Base-by-base conservation (phyloP, 1,284 basidiomycete species). In the Trametes polyzona region DNA sequence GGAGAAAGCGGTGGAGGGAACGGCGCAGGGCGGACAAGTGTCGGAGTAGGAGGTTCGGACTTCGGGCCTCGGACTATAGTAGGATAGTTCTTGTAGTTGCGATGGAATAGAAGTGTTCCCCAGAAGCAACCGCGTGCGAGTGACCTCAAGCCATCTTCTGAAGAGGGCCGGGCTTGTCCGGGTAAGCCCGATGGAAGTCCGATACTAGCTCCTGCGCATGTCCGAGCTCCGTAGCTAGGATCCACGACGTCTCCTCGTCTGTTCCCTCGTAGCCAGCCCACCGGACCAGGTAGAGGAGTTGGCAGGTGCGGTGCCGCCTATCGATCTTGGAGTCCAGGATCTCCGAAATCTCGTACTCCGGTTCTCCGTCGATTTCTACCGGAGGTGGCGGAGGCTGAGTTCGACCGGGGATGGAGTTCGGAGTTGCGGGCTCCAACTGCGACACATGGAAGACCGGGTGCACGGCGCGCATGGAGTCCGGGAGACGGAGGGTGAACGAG, bases 281-380 rank as follows among this genome's bases (percentile, higher is more conserved):
- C 2, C 19, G 27, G 29, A 46, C 43, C 5, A 46, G 17, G 24
- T 43, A 43, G 23, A 43, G 41, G 41, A 43, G 41, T 27, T 43
- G 41, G 41, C 41, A 43, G 16, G 3, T 32, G 7, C 43, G 9
- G 5, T 19, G 27, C 8, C 43, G 43, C 6, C 43, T 27, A 17
- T 46, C 43, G 17, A 46, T 19, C 43, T 46, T 46, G 27, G 43
- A 46, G 30, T 46, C 43, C 16, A 46, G 43, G 27, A 46, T 46
- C 21, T 46, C 43, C 26, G 43, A 17, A 19, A 46, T 32, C 43
- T 46, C 43, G 27, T 46, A 46, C 30, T 46, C 43, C 27, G 43
- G 43, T 32, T 46, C 43, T 17, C 43, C 27, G 43, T 46, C 27
- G 17, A 46, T 24, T 4, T 16, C 11, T 1, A 46, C 17, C 29